Conservation (phyloP, 768 basidiomycete genomes). For the Suillus subalutaceus region DNA sequence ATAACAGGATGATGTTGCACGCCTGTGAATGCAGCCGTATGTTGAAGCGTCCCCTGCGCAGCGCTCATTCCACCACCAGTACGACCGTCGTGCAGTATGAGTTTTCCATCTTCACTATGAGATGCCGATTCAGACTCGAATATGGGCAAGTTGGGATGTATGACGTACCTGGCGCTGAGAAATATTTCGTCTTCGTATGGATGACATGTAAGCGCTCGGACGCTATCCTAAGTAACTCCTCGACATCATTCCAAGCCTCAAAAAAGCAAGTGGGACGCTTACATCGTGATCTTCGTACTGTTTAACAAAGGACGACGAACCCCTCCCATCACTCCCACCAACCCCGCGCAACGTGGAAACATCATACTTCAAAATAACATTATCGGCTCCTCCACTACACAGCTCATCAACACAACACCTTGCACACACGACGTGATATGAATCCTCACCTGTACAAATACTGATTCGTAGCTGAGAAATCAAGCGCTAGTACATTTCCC, state of each 20-base stretch:
- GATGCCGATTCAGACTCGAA: background rate
- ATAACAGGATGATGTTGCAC: constrained; percentile 69
- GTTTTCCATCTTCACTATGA: constrained; percentile 68
- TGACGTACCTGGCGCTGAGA: constrained; percentile 36
- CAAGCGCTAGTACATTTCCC: constrained; percentile 72
- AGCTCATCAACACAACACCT: background rate
- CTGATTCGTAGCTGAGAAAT: constrained; percentile 68
- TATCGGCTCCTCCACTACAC: constrained; percentile 58
- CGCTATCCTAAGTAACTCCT: constrained; percentile 51
- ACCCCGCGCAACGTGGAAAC: constrained; percentile 37
- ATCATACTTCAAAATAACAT: constrained; percentile 56
- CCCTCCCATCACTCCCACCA: background rate
- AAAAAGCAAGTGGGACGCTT: constrained; percentile 9
- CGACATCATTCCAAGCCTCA: background rate
- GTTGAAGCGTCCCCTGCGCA: constrained; percentile 55
- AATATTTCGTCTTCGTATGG: constrained; percentile 69
- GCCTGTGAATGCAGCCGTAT: constrained; percentile 59
- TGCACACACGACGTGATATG: background rate
- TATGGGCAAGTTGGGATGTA: background rate
- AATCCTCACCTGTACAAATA: constrained; percentile 61
- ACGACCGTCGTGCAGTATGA: constrained; percentile 65
- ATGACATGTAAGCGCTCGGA: constrained; percentile 68
- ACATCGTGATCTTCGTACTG: constrained; percentile 37
- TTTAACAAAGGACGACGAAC: constrained; percentile 21
- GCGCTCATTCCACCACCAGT: constrained; percentile 34